Base-by-base conservation (phyloP, 1,284 basidiomycete species). In the Inonotus hispidus region DNA sequence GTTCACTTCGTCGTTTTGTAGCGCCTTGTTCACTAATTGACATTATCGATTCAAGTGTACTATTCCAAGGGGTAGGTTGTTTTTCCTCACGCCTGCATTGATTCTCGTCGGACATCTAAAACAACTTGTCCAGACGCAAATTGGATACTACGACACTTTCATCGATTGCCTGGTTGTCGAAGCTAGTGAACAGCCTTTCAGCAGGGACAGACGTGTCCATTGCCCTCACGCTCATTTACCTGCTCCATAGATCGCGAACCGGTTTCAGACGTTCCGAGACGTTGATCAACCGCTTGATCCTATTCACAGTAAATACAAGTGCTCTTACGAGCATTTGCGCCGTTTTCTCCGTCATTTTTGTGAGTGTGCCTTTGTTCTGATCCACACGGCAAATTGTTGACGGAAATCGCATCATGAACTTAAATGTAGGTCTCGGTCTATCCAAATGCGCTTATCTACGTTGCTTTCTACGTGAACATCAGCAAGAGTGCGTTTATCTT, bases 301-400 rank as follows among this genome's bases (percentile, higher is more conserved):
- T 61, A 1, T 65, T 64, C 53, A 64, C 59, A 16, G 45, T 65
- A 8, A 61, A 65, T 56, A 65, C 62, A 14, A 63, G 63, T 37
- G 21, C 59, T 10, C 25, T 65, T 1, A 65, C 64, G 59, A 65
- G 62, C 47, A 5, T 64, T 11, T 55, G 54, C 29, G 59, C 63
- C 5, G 21, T 61, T 7, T 50, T 60, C 19, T 38, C 59, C 37
- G 53, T 65, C 23, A 57, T 64, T 52, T 60, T 53, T 43, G 58
- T 60, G 32, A 25, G 58, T 41, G 41, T 41, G 4, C 37, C 53
- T n/a, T 56, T 45, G 39, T 5, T 21, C 13, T 41, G 49, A 25
- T 21, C 38, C n/a, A 25, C 32, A 38, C 7, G 11, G n/a, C 29
- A 35, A 14, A 43, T 25, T 25, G 10, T 27, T 56, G 11, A 35